Base-by-base conservation (phyloP, 2,329 filamentous ascomycete species). In the Apiospora koreana region DNA sequence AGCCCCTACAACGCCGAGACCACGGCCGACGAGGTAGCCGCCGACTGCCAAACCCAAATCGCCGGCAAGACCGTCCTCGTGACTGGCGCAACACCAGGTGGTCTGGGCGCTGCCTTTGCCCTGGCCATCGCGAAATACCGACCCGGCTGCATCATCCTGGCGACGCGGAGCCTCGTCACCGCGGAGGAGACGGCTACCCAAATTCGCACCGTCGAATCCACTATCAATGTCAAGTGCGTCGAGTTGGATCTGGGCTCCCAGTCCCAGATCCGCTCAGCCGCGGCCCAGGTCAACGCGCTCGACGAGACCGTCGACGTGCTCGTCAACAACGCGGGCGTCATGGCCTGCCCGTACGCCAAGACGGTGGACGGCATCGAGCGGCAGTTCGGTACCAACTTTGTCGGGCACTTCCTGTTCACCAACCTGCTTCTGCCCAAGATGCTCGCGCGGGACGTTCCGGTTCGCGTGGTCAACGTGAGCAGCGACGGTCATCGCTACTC, bases 71-170 rank as follows among this genome's bases (percentile, higher is more conserved):
- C 74, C 8, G 75, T 85, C 68, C 79, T 85, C 64, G 79, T 81
- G 3, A 85, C 83, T 0, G 83, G 83, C 28, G 79, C 82, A 46
- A 80, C 81, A 7, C 80, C 80, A 14, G 76, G 77, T 68, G 77
- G 80, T 31, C 76, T 85, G n/a, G 83, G 83, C 35, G 77, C 78
- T 42, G 71, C 73, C 14, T 83, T 83, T 62, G 78, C 79, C 50
- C 70, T 76, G 25, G 72, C 78, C 46, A 76, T 85, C 48, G 83
- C 84, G 28, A 73, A 79, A 21, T 79, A 80, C 43, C 75, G 79
- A 0, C 83, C 85, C 0, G 71, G 75, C 1, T 75, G 80, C 35
- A 82, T 87, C 70, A 83, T 84, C 68, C 80, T 86, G 35, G 83
- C 80, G 8, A 83, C 84, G 35, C 85, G 86, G 69, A 83, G 77